phyloP scores from a whole-genome alignment of 345 rosid genomes.

The Angophora floribunda region DNA sequence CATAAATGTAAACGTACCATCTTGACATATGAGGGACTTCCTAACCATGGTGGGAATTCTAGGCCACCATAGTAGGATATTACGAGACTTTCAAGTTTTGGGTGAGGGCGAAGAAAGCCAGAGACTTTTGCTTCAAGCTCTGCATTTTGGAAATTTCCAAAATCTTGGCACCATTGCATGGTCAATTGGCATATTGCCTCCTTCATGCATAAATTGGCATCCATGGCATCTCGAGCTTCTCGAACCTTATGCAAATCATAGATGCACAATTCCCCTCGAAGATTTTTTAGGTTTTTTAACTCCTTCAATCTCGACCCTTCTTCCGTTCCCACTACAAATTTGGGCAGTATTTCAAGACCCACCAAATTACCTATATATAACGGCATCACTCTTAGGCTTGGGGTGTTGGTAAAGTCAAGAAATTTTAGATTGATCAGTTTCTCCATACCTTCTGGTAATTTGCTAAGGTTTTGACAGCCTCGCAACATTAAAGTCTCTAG shows the following conservation, averaged over 20 bases:
- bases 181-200: neutral
- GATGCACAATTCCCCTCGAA: neutral
- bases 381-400: neutral
- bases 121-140: neutral
- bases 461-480: fast-evolving
- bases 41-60: neutral
- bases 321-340: neutral
- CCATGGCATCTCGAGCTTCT: neutral
- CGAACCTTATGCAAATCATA: neutral
- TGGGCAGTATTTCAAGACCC: neutral
- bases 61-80: neutral
- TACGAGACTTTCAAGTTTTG: neutral
- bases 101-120: neutral
- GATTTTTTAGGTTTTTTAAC: neutral
- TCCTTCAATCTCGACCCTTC: neutral
- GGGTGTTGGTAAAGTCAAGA: neutral
- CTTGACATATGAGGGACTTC: neutral
- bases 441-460: neutral
- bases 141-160: too few relatives aligned
- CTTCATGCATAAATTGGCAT: neutral
- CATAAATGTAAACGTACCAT: neutral
- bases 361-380: neutral
- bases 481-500: neutral
- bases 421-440: neutral
- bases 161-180: neutral